Conservation (phyloP, 106 monocot species). For the Vanilla planifolia region DNA sequence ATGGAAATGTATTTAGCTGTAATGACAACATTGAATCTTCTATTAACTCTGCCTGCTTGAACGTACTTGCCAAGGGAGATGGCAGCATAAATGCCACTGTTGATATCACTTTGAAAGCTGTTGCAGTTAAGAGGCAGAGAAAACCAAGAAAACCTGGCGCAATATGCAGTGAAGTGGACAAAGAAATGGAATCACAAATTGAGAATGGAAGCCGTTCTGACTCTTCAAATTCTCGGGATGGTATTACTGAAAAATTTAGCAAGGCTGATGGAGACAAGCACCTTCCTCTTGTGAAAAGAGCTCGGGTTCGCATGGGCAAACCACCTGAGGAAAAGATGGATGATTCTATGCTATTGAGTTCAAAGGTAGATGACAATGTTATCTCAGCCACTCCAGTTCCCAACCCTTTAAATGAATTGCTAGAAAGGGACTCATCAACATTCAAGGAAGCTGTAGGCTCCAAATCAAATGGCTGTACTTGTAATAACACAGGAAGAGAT, state of each 20-base stretch:
- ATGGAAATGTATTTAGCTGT: constrained; percentile 8
- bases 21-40: constrained; percentile 16
- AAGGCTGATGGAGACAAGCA: constrained; percentile 85
- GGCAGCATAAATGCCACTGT: constrained; percentile 21
- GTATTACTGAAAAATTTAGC: constrained; percentile 18
- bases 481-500: constrained; percentile 9
- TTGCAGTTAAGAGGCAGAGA: constrained; percentile 42
- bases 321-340: constrained; percentile 27
- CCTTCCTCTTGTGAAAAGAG: constrained; percentile 97
- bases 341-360: constrained; percentile 8
- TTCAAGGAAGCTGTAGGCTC: constrained; percentile 14
- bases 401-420: constrained; percentile 4
- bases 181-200: constrained; percentile 13
- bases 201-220: constrained; percentile 13
- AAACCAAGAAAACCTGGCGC: constrained; percentile 30
- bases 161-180: constrained; percentile 15
- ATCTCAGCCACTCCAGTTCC: background rate
- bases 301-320: constrained; percentile 80
- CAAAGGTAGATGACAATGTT: constrained; percentile 12
- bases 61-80: background rate
- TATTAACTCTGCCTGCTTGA: constrained; percentile 10
- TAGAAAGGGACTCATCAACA: constrained; percentile 1
- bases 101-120: constrained; percentile 14
- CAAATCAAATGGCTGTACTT: constrained; percentile 17
- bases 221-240: constrained; percentile 23